Evolutionary conservation across 305 asterid genomes (phyloP).

Genomic region (Fraxinus latifolia): DNA sequence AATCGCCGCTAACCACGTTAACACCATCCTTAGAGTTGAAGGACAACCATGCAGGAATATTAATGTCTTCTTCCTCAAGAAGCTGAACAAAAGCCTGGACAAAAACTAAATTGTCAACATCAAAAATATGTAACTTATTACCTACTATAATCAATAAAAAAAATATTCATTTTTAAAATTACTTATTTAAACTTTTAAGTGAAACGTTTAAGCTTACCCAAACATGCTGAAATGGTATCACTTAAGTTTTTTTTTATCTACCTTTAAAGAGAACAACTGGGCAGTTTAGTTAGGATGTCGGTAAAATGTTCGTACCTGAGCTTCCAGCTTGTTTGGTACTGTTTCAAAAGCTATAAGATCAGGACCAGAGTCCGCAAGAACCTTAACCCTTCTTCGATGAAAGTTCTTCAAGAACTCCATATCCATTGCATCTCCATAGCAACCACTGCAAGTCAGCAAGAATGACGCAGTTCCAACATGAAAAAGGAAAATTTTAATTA

Average conservation of each 20-base stretch:
- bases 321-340: slow-evolving; percentile 88
- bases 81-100: slow-evolving; percentile 78
- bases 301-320: slow-evolving; percentile 53
- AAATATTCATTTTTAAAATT: background rate
- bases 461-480: background rate
- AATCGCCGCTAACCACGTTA: slow-evolving; percentile 85
- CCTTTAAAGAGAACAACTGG: slow-evolving; percentile 11
- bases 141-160: background rate
- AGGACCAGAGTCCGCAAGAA: slow-evolving; percentile 86
- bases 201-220: background rate
- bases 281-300: background rate
- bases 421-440: slow-evolving; percentile 72
- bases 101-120: slow-evolving; percentile 27
- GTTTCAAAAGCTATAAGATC: slow-evolving; percentile 95
- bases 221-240: background rate
- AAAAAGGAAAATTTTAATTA: background rate
- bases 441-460: slow-evolving; percentile 56
- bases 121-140: background rate
- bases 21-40: slow-evolving; percentile 93
- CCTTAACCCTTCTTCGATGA: slow-evolving; percentile 82
- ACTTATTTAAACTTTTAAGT: background rate
- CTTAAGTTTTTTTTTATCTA: background rate
- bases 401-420: slow-evolving; percentile 73
- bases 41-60: slow-evolving; percentile 85
- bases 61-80: slow-evolving; percentile 75